Evolutionary conservation across 768 basidiomycete species (phyloP).

Genomic region (Hygrophorus russula): DNA sequence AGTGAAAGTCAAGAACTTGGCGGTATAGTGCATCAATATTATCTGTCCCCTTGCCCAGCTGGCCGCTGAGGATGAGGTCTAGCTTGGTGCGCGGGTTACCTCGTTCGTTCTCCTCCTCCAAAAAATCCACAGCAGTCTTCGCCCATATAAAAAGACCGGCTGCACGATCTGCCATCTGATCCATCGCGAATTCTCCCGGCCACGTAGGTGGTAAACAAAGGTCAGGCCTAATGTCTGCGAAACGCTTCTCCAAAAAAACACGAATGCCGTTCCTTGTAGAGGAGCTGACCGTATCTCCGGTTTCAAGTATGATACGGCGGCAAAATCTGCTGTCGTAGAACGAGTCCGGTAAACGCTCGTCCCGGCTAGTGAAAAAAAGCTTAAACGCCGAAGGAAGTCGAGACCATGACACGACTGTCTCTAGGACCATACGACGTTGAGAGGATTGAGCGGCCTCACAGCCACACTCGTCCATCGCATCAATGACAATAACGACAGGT

Average conservation of each 20-base stretch:
- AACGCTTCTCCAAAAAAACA: slow-evolving; percentile 9
- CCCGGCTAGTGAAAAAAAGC: slow-evolving; percentile 9
- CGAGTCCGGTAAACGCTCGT: slow-evolving; percentile 8
- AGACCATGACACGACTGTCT: slow-evolving; percentile 13
- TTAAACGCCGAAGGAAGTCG: slow-evolving; percentile 12
- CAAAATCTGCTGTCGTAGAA: slow-evolving; percentile 5
- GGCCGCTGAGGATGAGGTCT: slow-evolving; percentile 7
- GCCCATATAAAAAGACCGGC: slow-evolving; percentile 22
- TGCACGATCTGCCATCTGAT: slow-evolving; percentile 14
- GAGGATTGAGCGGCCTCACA: slow-evolving; percentile 2
- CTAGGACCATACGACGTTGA: slow-evolving; percentile 12
- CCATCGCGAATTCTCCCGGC: slow-evolving; percentile 10
- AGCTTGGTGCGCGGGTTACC: slow-evolving; percentile 4
- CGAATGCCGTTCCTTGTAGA: slow-evolving; percentile 15
- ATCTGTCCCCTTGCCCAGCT: slow-evolving; percentile 6
- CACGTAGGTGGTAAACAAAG: slow-evolving; percentile 8
- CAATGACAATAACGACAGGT: slow-evolving; percentile 13
- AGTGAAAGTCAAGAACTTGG: slow-evolving; percentile 1
- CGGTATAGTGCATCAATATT: slow-evolving; percentile 12
- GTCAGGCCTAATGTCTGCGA: slow-evolving; percentile 10
- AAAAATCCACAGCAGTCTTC: slow-evolving; percentile 11
- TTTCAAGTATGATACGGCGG: slow-evolving; percentile 10
- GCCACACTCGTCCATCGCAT: slow-evolving; percentile 21
- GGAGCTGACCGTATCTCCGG: slow-evolving; percentile 7
- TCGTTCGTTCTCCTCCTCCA: slow-evolving; percentile 10